These are phyloP conservation scores for Talaromyces proteolyticus DNA, from an alignment of 495 filamentous ascomycete genomes.

Conservation along the genomic window DNA sequence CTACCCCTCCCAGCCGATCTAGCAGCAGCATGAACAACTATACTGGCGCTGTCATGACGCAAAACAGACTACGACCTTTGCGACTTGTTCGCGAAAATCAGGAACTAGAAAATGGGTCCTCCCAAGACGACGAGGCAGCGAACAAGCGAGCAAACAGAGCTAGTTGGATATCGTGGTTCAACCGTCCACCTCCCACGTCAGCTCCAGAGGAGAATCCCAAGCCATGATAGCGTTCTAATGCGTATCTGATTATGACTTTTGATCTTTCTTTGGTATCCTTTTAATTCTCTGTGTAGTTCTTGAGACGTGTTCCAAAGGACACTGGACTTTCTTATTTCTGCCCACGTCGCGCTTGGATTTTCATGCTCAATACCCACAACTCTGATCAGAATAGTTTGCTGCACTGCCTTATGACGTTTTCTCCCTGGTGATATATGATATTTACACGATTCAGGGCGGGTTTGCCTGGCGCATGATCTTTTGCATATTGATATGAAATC, in stretches of 20 bases:
- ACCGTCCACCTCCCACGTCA: constrained; percentile 9
- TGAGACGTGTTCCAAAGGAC: not conserved
- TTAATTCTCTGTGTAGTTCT: not conserved
- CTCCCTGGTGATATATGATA: not conserved
- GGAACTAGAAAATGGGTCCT: constrained; percentile 28
- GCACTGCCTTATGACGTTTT: not conserved
- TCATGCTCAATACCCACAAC: constrained; percentile 6
- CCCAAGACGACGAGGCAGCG: constrained; percentile 43
- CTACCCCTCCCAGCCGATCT: constrained; percentile 49
- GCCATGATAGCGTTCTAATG: constrained; percentile 3
- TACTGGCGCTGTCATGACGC: constrained; percentile 55
- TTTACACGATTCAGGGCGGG: not conserved
- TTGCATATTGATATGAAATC: not conserved
- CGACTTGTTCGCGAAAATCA: constrained; percentile 73
- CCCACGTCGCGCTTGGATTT: not conserved
- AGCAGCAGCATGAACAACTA: constrained; percentile 50
- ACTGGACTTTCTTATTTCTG: not conserved
- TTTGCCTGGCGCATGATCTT: not conserved
- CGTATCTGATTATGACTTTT: not conserved
- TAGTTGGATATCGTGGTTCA: constrained; percentile 60
- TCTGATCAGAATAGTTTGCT: constrained; percentile 6
- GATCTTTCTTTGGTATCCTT: not conserved
- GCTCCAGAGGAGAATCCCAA: constrained; percentile 2
- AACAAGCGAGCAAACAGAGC: constrained; percentile 55
- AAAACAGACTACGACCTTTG: constrained; percentile 78